A percentile compares a stretch with the other conserved stretches of the same genome.
Conservation (phyloP, 2,329 filamentous ascomycete species). For the Rhynchosporium agropyri region DNA sequence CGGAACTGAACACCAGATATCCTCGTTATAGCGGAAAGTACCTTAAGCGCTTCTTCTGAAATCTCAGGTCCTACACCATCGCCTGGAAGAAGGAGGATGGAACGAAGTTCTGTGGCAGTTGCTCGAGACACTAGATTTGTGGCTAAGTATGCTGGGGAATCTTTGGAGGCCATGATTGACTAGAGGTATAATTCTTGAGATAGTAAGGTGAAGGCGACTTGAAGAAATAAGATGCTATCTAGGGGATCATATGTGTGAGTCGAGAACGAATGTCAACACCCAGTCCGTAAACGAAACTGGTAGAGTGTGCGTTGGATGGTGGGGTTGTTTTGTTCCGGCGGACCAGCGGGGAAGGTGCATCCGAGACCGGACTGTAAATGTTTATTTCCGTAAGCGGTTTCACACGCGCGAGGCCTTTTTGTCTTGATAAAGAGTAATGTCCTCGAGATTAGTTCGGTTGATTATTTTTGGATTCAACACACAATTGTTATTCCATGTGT, state of each 20-base stretch:
- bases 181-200: background rate
- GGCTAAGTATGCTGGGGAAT: background rate
- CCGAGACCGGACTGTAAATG: constrained; percentile 1
- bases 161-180: constrained; percentile 2
- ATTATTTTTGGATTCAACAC: too few relatives aligned
- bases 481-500: too few relatives aligned
- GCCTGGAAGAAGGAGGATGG: constrained; percentile 50
- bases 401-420: background rate
- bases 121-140: constrained; percentile 6
- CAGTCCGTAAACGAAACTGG: background rate
- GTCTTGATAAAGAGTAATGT: too few relatives aligned
- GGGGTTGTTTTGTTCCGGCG: background rate
- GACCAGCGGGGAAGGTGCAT: constrained; percentile 8
- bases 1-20: constrained; percentile 15
- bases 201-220: background rate
- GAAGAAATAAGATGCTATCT: too few relatives aligned
- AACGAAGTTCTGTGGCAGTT: constrained; percentile 1
- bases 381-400: background rate
- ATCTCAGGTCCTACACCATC: constrained; percentile 53
- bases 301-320: background rate
- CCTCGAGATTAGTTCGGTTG: too few relatives aligned
- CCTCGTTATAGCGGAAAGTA: constrained; percentile 47
- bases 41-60: constrained; percentile 50
- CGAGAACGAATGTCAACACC: too few relatives aligned
- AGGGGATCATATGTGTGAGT: too few relatives aligned